Percentiles rank a stretch among this genome's conserved stretches.
Evolutionary conservation across 2,329 filamentous ascomycete genomes (phyloP).

Genomic region (Aspergillus sojae): DNA sequence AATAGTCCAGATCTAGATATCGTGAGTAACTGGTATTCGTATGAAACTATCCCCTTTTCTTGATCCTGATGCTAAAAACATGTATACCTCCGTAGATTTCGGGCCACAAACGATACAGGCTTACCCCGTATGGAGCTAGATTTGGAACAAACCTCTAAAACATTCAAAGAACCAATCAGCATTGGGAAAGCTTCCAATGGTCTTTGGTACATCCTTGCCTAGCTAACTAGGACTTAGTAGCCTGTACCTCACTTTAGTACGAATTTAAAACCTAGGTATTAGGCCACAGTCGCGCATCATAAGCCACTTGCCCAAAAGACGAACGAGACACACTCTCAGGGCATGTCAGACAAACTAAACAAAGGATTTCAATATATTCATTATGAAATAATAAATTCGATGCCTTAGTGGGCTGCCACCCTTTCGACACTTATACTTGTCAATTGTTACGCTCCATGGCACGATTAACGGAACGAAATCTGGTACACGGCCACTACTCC

Average conservation of each 20-base stretch:
- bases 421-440: not conserved
- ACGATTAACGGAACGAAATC: not conserved
- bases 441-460: not conserved
- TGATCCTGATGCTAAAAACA: not conserved
- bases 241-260: not conserved
- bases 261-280: not conserved
- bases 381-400: not conserved
- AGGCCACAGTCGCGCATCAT: not conserved
- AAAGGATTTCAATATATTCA: not conserved
- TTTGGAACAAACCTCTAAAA: not conserved
- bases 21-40: not conserved
- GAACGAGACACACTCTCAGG: not conserved
- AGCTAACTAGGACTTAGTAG: too few species aligned
- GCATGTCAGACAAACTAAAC: not conserved
- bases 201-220: not conserved
- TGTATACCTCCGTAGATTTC: not conserved
- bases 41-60: not conserved
- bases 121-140: not conserved
- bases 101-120: not conserved
- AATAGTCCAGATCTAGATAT: not conserved
- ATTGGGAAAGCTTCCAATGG: not conserved
- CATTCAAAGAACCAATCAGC: not conserved
- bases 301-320: not conserved
- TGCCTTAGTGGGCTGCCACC: not conserved
- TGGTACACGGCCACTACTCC: not conserved